A percentile compares a stretch with the other conserved stretches of the same genome.
Conservation (phyloP, 257 asterid species). For the Scutellaria galericulata region DNA sequence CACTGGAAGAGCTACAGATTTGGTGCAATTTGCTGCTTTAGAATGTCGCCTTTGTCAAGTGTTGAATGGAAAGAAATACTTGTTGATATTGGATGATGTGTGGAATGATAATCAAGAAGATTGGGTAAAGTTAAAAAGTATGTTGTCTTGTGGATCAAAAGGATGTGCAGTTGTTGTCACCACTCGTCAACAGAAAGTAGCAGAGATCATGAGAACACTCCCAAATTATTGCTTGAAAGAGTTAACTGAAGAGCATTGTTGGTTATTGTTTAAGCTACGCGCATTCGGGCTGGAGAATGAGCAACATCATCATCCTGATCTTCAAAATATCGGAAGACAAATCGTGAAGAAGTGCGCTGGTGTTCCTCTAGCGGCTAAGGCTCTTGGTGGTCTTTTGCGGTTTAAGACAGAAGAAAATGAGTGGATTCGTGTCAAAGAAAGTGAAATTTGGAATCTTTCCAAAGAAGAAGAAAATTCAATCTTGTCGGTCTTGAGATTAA, state of each 20-base stretch:
- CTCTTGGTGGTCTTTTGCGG: slow-evolving; percentile 41
- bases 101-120: slow-evolving; percentile 39
- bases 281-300: slow-evolving; percentile 19
- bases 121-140: slow-evolving; percentile 31
- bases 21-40: slow-evolving; percentile 23
- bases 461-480: slow-evolving; percentile 7
- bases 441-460: slow-evolving; percentile 36
- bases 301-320: neutral
- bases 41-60: slow-evolving; percentile 4
- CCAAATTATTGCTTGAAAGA: slow-evolving; percentile 23
- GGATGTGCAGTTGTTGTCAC: slow-evolving; percentile 37
- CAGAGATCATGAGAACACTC: slow-evolving; percentile 34
- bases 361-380: slow-evolving; percentile 43
- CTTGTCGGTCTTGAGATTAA: slow-evolving; percentile 38
- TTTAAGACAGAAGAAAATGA: slow-evolving; percentile 32
- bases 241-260: slow-evolving; percentile 32
- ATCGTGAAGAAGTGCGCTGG: slow-evolving; percentile 41
- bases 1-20: neutral
- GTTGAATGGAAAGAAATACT: neutral
- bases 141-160: slow-evolving; percentile 30
- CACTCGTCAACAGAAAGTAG: slow-evolving; percentile 35
- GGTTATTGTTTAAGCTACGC: slow-evolving; percentile 36
- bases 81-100: slow-evolving; percentile 36
- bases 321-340: slow-evolving; percentile 32
- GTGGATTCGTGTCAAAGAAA: slow-evolving; percentile 34